Base-by-base conservation (phyloP, 2,329 filamentous ascomycete species). In the Erysiphe pulchra region DNA sequence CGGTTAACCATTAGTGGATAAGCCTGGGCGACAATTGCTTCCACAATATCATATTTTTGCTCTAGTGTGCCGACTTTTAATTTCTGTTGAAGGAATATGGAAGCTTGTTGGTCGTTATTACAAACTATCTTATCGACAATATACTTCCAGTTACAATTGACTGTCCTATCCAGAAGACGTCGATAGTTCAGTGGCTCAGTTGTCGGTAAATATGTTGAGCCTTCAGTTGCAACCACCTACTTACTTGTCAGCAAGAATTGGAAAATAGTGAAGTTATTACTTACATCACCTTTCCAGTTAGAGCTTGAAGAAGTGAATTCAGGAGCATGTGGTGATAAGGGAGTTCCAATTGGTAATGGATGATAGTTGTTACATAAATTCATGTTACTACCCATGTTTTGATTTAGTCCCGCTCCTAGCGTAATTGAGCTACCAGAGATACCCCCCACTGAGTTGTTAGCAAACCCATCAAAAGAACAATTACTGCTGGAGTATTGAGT, bases 71-170 rank as follows among this genome's bases (percentile, higher is more conserved):
- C 86, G 50, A 94, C 81, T 65, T 98, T 98, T 54, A 98, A 80
- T 66, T 98, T 98, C 64, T 98, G 90, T 61, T 98, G 90, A 40
- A 98, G 68, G 63, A 98, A 98, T 56, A 98, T 95, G 2, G 90
- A 98, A 10, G 92, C 90, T 62, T 98, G 90, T 62, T 98, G 90
- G 58, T 98, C 90, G 61, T 98, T 95, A 65, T 86, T 94, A 72
- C 84, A 92, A 53, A 98, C 86, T 59, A 98, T 98, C 68, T 95
- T 95, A 66, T 98, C 87, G 46, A 98, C 90, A 54, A 98, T 94
- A 60, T 93, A 94, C 64, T 90, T 92, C 90, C 87, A 98, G 65
- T 98, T 92, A 64, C 87, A 95, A 57, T 82, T 92, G 62, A 92
- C 84, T 59, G 87, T 93, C 57, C 86, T 85, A 58, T 98, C 90